Base-by-base conservation (phyloP, 805 yeast genomes). In the Wickerhamiella nectarea region DNA sequence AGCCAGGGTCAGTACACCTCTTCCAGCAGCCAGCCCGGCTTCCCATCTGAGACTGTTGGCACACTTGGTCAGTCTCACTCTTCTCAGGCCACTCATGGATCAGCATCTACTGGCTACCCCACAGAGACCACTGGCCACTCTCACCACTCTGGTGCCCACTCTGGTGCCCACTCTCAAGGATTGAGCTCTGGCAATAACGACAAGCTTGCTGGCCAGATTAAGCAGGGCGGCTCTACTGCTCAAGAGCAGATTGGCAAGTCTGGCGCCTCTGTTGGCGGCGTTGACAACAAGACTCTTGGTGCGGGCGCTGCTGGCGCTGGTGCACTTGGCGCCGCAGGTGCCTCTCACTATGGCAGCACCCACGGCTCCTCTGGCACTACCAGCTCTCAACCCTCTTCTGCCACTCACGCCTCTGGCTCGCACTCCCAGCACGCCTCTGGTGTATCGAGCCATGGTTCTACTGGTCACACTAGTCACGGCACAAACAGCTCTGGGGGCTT, bases 291-390 rank as follows among this genome's bases (percentile, higher is more conserved):
- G 41, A 22, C 33, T 26, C 33, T 39, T 21, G 42, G 42, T n/a
- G 36, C 42, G 14, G 42, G 42, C 11, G 42, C 33, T 15, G 42
- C 42, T 14, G 42, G 42, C 20, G 42, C 36, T 15, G 42, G 42
- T 21, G 42, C 42, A 11, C 20, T 28, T 21, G 42, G 42, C 15
- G 42, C 42, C 14, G 36, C 42, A 21, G 36, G 42, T 21, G 31
- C 15, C 15, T 28, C 31, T 10, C 31, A 28, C 31, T 12, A 28
- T 15, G n/a, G n/a, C 31, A 10, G n/a, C 14, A 12, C 31, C 7
- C 31, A 28, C 15, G 31, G 31, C 15, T 11, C 31, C 6, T 4
- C 12, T 15, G 3, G 7, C n/a, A 15, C 31, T 28, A n/a, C n/a
- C n/a, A n/a, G n/a, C n/a, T n/a, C n/a, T n/a, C n/a, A n/a, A n/a